phyloP scores from a whole-genome alignment of 1,284 basidiomycete genomes.

The Anthracocystis panici-leucophaei region DNA sequence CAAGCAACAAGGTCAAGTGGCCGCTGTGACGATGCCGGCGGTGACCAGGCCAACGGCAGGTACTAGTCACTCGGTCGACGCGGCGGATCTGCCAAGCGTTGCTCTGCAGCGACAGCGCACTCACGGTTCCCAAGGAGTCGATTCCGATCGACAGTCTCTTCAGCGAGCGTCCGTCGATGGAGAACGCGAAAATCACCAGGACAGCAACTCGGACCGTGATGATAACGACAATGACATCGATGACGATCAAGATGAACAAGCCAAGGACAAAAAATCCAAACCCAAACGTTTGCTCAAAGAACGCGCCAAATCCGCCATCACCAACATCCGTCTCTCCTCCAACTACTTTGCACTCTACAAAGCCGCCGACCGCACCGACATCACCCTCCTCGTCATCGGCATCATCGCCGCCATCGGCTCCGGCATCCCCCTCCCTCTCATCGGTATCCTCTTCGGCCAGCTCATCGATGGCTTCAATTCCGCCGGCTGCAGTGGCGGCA shows the following conservation, averaged over 20 bases:
- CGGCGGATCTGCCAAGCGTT: conserved; percentile 13
- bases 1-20: neutral
- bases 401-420: conserved; percentile 56
- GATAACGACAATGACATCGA: neutral
- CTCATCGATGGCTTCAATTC: conserved; percentile 63
- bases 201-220: too few species aligned
- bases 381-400: conserved; percentile 46
- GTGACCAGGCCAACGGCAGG: neutral
- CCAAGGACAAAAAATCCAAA: conserved; percentile 5
- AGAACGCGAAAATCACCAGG: neutral
- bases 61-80: conserved; percentile 18
- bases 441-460: conserved; percentile 62
- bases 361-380: conserved; percentile 36
- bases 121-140: neutral
- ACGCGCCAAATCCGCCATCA: conserved; percentile 17
- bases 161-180: neutral
- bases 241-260: conserved; percentile 13
- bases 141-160: neutral
- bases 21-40: neutral
- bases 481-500: conserved; percentile 28
- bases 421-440: conserved; percentile 61
- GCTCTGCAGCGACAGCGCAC: conserved; percentile 4
- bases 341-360: conserved; percentile 56
- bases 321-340: conserved; percentile 32
- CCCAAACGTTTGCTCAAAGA: conserved; percentile 7